Percentiles rank a stretch among this genome's conserved stretches.
These are phyloP conservation scores for Kregervanrija pseudodelftensis DNA, from an alignment of 805 yeast species.

Conservation along the genomic window DNA sequence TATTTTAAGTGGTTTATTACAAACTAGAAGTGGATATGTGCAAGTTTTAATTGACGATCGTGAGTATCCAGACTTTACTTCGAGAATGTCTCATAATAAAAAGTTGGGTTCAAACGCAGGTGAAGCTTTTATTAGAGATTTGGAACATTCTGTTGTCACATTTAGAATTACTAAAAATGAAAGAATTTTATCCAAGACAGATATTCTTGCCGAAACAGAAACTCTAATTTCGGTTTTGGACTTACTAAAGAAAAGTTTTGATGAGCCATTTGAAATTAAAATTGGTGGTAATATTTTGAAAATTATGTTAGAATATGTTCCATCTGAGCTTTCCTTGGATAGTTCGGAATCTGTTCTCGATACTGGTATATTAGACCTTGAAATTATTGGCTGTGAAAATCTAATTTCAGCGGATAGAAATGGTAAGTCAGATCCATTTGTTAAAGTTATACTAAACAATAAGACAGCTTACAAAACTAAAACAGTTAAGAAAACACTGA, in stretches of 20 bases:
- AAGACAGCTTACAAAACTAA: conserved; percentile 49
- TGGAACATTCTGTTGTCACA: conserved; percentile 49
- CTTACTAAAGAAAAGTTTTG: conserved; percentile 42
- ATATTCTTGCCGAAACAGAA: conserved; percentile 49
- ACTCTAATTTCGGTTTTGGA: conserved; percentile 43
- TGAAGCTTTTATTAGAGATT: conserved; percentile 62
- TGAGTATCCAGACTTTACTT: conserved; percentile 48
- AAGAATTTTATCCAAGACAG: conserved; percentile 38
- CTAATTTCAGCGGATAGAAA: conserved; percentile 58
- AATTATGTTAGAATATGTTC: conserved; percentile 53
- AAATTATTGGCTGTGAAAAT: conserved; percentile 47
- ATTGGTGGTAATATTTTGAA: conserved; percentile 33
- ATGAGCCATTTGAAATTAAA: conserved; percentile 38
- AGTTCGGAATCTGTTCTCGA: conserved; percentile 58
- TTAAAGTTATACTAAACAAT: conserved; percentile 46
- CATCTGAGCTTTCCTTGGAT: conserved; percentile 47
- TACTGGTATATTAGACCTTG: conserved; percentile 56
- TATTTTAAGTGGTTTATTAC: conserved; percentile 42
- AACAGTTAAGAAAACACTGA: conserved; percentile 55
- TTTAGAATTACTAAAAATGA: conserved; percentile 52
- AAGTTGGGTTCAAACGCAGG: conserved; percentile 40
- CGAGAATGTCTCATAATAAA: conserved; percentile 42
- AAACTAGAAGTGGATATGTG: conserved; percentile 39
- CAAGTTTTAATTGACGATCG: conserved; percentile 63
- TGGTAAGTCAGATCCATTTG: conserved; percentile 74